Evolutionary conservation across 345 rosid genomes (phyloP).

Genomic region (Lumnitzera littorea): DNA sequence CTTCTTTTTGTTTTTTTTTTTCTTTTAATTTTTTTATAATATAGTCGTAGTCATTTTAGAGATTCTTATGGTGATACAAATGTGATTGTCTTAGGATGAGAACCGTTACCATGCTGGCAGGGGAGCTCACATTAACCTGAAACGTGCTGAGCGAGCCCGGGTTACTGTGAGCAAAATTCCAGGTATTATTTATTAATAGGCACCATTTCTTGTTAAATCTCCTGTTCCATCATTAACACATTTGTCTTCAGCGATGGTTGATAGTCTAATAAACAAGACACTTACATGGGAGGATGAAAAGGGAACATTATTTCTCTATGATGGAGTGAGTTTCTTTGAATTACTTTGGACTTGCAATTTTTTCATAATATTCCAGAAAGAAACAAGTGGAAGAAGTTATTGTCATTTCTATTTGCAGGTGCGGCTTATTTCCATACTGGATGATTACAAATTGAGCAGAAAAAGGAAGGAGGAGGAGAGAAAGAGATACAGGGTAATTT

Average conservation of each 20-base stretch:
- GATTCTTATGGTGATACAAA: conserved; percentile 3
- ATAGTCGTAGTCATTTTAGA: background rate
- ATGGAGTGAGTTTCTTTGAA: conserved; percentile 55
- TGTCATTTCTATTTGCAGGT: conserved; percentile 32
- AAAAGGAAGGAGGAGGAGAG: conserved; percentile 84
- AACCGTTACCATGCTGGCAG: conserved; percentile 83
- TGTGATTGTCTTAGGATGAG: conserved; percentile 40
- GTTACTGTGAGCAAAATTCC: conserved; percentile 77
- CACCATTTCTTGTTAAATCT: conserved; percentile 1
- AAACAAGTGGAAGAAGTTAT: background rate
- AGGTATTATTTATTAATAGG: conserved; percentile 30
- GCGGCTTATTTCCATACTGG: conserved; percentile 68
- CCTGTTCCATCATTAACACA: conserved; percentile 8
- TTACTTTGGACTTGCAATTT: conserved; percentile 6
- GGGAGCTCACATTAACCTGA: conserved; percentile 89
- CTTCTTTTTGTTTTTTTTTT: too few species aligned
- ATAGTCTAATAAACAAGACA: conserved; percentile 69
- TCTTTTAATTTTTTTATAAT: too few species aligned
- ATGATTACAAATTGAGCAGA: conserved; percentile 81
- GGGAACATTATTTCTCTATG: conserved; percentile 63
- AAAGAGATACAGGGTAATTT: conserved; percentile 67
- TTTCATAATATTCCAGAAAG: background rate
- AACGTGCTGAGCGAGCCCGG: conserved; percentile 90
- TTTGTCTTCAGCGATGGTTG: conserved; percentile 63
- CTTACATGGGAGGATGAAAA: conserved; percentile 74